These are phyloP conservation scores for Dryadomyces quercus-mongolicae DNA, from an alignment of 2,329 filamentous ascomycete species.

Conservation along the genomic window DNA sequence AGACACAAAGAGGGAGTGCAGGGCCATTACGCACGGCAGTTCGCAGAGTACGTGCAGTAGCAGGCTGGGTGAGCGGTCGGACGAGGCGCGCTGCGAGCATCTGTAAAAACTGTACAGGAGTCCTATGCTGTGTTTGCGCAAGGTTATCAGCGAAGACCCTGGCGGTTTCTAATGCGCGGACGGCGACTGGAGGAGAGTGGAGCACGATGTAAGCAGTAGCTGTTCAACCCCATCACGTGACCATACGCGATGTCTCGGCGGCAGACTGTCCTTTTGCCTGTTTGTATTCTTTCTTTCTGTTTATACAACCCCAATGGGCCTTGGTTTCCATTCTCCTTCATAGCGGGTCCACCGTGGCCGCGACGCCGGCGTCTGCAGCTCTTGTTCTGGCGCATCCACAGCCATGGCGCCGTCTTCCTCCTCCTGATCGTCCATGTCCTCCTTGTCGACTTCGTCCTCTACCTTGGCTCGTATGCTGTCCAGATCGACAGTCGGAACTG, in stretches of 20 bases:
- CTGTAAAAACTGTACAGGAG: not conserved
- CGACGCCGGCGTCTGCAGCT: constrained; percentile 10
- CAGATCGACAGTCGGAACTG: constrained; percentile 4
- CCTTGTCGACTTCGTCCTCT: not conserved
- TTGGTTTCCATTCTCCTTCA: constrained; percentile 41
- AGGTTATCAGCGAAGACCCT: not conserved
- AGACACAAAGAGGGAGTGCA: not conserved
- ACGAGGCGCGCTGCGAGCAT: constrained; percentile 4
- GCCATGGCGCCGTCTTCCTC: constrained; percentile 10
- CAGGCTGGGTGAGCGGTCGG: constrained; percentile 1
- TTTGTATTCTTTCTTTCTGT: not conserved
- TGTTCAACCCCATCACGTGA: not conserved
- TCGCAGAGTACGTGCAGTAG: not conserved
- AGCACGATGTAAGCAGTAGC: not conserved
- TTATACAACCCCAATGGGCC: constrained; percentile 43
- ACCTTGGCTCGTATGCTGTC: constrained; percentile 5
- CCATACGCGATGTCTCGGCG: not conserved
- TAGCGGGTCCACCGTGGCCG: constrained; percentile 36
- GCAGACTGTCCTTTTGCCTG: not conserved
- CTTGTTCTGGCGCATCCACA: constrained; percentile 5
- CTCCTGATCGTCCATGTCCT: not conserved
- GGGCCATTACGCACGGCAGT: not conserved
- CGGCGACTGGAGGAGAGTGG: not conserved
- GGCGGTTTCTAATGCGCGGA: not conserved
- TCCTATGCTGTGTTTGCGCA: not conserved